Evolutionary conservation across 179 eudicot species (phyloP), one percentile per base, ranked within the genome.

Genomic region (Silene vulgaris): DNA sequence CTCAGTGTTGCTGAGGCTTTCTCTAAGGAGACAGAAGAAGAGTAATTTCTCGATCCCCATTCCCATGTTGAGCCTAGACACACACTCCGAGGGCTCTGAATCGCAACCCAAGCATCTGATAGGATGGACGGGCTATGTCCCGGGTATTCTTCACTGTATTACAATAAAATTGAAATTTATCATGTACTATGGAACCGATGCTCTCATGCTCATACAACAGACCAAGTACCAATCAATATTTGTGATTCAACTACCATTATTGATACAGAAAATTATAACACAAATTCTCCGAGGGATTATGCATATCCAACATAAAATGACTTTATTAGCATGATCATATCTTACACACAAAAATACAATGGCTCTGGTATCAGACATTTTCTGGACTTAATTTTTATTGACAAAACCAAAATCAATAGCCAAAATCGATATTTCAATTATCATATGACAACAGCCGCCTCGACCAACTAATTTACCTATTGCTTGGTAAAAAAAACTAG

Each of bases 61-160:
- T 96, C 92, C 99, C 99, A 93, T 70, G 99, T 96, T 16, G 99
- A 88, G 48, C 99, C 99, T 72, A 96, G 8, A 80, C 79, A 75
- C 60, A 92, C 65, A 76, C 76, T 79, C n/a, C 85, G 90, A 66
- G 91, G 86, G 19, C 93, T 90, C 64, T 90, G 96, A 9, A 89
- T 80, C 65, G 97, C 88, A 30, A 93, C 82, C 99, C 99, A 96
- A 19, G 90, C 99, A 80, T 93, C 99, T 63, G 99, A 96, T 65
- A 96, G 84, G 69, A 96, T 89, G 37, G 98, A 91, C 6, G 99
- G 98, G 65, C 96, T 81, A 56, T 85, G 73, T 17, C 84, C 89
- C 5, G 83, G 86, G 79, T 81, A 91, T 52, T 80, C 85, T 81
- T 89, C 92, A 48, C 99, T 96, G 87, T 56, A 80, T 70, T 23